A percentile compares a stretch with the other conserved stretches of the same genome.
Conservation (phyloP, 441 rosid genomes). For the Theobroma grandiflorum region DNA sequence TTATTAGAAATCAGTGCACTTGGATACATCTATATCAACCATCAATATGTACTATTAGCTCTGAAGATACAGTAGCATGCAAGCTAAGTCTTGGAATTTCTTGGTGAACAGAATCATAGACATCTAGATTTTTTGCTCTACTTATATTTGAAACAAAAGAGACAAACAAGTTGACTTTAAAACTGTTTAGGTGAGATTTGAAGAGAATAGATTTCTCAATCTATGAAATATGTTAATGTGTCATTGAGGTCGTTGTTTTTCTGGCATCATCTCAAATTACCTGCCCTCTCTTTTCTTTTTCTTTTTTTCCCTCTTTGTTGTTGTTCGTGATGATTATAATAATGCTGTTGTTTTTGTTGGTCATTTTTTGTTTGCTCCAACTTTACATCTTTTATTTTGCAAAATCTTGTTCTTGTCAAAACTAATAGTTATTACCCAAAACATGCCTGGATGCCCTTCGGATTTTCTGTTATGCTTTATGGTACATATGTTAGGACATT, state of each 20-base stretch:
- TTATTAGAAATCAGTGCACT: not conserved
- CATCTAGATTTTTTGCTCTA: not conserved
- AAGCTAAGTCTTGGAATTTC: not conserved
- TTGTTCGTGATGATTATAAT: not conserved
- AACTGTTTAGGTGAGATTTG: not conserved
- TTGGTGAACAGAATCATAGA: not conserved
- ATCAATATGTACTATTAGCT: not conserved
- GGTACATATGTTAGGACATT: conserved; percentile 21
- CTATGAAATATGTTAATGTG: not conserved
- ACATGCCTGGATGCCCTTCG: not conserved
- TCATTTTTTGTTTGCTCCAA: conserved; percentile 6
- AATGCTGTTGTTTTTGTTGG: not conserved
- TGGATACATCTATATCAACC: conserved; percentile 1
- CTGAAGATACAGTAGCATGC: not conserved
- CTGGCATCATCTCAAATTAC: not conserved
- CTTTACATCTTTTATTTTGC: not conserved
- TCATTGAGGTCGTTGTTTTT: not conserved
- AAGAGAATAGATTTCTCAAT: not conserved
- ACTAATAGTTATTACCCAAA: not conserved
- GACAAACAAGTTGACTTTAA: not conserved
- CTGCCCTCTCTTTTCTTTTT: not conserved
- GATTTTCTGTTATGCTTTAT: not conserved
- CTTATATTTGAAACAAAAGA: not conserved
- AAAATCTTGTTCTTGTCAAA: not conserved
- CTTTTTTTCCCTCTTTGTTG: not conserved